Evolutionary conservation across 148 eudicot species (phyloP).

Genomic region (Vaccinium myrtillus): DNA sequence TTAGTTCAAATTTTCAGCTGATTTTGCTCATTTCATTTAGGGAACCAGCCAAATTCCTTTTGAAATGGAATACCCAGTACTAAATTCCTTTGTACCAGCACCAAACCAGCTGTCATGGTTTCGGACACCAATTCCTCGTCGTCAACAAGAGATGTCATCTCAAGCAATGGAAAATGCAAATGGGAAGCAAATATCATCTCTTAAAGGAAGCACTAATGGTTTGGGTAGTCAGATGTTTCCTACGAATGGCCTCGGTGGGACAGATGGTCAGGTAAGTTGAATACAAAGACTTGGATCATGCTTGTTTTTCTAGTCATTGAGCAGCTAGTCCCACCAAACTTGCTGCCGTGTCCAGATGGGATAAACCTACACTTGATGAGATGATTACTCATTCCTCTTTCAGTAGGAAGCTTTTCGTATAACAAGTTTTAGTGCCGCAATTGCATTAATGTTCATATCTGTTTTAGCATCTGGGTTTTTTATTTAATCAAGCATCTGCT

Average conservation of each 20-base stretch:
- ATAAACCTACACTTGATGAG: not conserved
- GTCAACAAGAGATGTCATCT: slow-evolving; percentile 24
- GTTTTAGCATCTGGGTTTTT: too few species aligned
- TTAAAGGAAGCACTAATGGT: not conserved
- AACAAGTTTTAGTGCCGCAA: not conserved
- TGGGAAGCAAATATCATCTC: slow-evolving; percentile 10
- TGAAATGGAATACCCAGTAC: slow-evolving; percentile 18
- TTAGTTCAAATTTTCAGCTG: not conserved
- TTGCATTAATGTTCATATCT: not conserved
- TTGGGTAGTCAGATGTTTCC: slow-evolving; percentile 13
- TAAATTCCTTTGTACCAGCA: slow-evolving; percentile 8
- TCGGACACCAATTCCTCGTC: not conserved
- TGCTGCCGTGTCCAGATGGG: not conserved
- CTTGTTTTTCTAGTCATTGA: not conserved
- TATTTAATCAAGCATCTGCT: not conserved
- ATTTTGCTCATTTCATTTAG: slow-evolving; percentile 20
- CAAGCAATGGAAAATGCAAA: slow-evolving; percentile 15
- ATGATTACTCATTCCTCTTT: not conserved
- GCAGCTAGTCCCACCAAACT: not conserved
- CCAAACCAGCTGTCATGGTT: slow-evolving; percentile 1
- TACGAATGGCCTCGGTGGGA: slow-evolving; percentile 11
- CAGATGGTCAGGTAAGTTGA: slow-evolving; percentile 26
- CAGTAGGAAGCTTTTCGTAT: not conserved
- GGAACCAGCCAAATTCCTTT: slow-evolving; percentile 21
- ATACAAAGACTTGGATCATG: not conserved